phyloP scores from a whole-genome alignment of 1,284 basidiomycete genomes.

The Trichosporon sp. region DNA sequence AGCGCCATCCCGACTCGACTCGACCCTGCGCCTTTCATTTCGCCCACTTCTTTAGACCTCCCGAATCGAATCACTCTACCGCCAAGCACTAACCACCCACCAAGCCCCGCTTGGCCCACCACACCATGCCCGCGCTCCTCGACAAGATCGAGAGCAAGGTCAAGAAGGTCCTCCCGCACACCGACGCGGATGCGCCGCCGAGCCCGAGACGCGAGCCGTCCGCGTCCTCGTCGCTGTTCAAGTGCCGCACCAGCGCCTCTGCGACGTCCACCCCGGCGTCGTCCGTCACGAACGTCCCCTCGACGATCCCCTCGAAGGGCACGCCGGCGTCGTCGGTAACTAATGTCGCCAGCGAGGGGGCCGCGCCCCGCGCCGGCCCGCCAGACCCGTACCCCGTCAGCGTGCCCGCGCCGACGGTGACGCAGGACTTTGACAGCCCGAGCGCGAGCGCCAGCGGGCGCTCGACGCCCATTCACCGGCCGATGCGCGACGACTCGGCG shows the following conservation, averaged over 20 bases:
- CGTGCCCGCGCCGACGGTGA: not conserved
- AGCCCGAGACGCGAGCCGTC: not conserved
- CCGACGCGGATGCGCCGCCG: not conserved
- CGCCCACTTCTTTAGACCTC: too few species aligned
- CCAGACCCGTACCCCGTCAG: not conserved
- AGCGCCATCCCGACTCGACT: too few species aligned
- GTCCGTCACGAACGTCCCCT: not conserved
- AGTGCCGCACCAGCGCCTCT: not conserved
- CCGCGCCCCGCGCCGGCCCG: not conserved
- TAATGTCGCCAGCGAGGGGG: not conserved
- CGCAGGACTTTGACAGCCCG: not conserved
- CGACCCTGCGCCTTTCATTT: too few species aligned
- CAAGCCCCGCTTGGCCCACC: not conserved
- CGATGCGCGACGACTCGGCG: not conserved
- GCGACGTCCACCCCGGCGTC: not conserved
- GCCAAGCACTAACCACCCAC: not conserved
- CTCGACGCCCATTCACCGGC: not conserved
- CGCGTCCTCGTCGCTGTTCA: not conserved
- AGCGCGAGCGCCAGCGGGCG: too few species aligned
- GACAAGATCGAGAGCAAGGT: slow-evolving; percentile 1
- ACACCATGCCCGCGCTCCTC: not conserved
- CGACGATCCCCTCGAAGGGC: not conserved
- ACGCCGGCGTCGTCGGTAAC: not conserved
- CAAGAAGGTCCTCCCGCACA: slow-evolving; percentile 1
- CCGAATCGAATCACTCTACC: too few species aligned